These are phyloP conservation scores for Microbotryum scabiosae DNA, from an alignment of 1,284 basidiomycete species.

Conservation along the genomic window DNA sequence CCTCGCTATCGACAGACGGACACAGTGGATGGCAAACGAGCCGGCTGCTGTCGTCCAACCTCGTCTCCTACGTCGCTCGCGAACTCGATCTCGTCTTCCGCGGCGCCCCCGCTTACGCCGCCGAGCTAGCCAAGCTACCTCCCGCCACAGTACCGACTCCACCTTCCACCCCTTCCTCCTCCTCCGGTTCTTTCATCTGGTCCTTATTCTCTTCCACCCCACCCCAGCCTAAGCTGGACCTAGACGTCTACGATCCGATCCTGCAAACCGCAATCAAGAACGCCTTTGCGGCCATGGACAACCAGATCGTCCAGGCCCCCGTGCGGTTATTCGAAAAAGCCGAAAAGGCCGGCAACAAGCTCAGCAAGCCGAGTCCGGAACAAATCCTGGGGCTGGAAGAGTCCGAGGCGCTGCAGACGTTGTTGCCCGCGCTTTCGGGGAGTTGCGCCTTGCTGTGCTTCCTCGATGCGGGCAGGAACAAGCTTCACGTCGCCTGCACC, in stretches of 20 bases:
- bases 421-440: constrained; percentile 70
- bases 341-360: constrained; percentile 26
- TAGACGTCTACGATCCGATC: constrained; percentile 54
- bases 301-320: constrained; percentile 65
- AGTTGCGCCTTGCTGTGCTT: constrained; percentile 80
- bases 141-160: neutral
- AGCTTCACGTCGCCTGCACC: constrained; percentile 81
- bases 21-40: constrained; percentile 81
- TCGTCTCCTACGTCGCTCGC: constrained; percentile 77
- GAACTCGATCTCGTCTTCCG: constrained; percentile 49
- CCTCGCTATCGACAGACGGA: constrained; percentile 65
- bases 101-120: constrained; percentile 16
- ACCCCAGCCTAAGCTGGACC: constrained; percentile 37
- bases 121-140: constrained; percentile 2
- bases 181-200: constrained; percentile 36
- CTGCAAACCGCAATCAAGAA: constrained; percentile 64
- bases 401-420: constrained; percentile 43
- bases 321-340: constrained; percentile 55
- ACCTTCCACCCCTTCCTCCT: neutral
- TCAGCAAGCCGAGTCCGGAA: neutral
- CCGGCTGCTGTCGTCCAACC: constrained; percentile 67
- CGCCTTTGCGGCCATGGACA: constrained; percentile 70
- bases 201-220: constrained; percentile 2
- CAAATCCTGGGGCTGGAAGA: constrained; percentile 18
- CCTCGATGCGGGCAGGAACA: constrained; percentile 69